Evolutionary conservation across 2,329 filamentous ascomycete genomes (phyloP), one percentile per base, ranked within the genome.

Genomic region (Grosmannia serpens): DNA sequence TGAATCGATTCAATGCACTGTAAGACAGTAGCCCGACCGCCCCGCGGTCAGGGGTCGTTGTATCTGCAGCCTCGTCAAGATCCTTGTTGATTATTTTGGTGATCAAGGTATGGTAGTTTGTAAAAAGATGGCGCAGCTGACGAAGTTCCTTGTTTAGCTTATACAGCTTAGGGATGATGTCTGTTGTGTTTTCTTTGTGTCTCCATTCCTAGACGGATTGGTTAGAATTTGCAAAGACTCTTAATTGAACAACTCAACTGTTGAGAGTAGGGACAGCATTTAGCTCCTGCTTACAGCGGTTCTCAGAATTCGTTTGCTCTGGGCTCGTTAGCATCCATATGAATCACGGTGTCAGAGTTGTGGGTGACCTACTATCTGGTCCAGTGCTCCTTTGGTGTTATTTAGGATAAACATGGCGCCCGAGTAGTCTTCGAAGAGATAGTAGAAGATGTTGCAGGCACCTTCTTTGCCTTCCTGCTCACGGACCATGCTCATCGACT

Each of bases 371-470:
- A 81, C 79, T 60, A 84, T 70, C 20, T 73, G 68, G 52, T 77
- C 72, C 8, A 86, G 68, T 59, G 66, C 80, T 66, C 60, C 68
- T 65, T 65, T 77, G 64, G 74, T 74, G 1, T 62, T 66, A 11
- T 75, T 78, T 15, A 86, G 72, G 6, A 83, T 75, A 29, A 77
- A 77, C 56, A 80, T 81, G 1, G 80, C 82, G 4, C 81, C 80
- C 41, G 77, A 76, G 73, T 84, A 86, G 65, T 86, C 83, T 65
- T 87, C 83, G 64, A 86, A 86, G 0, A 86, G 70, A 64, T 85
- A 86, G 67, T 85, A 86, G 69, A 86, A 85, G 3, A 86, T 70
- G 24, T 83, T 73, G 24, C 82, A 83, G 0, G 83, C 77, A 1
- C 77, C 77, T 63, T 85, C 82, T 2, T 68, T 62, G 3, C 70